Base-by-base conservation (phyloP, 1,284 basidiomycete species). In the Ceratobasidium sp. region DNA sequence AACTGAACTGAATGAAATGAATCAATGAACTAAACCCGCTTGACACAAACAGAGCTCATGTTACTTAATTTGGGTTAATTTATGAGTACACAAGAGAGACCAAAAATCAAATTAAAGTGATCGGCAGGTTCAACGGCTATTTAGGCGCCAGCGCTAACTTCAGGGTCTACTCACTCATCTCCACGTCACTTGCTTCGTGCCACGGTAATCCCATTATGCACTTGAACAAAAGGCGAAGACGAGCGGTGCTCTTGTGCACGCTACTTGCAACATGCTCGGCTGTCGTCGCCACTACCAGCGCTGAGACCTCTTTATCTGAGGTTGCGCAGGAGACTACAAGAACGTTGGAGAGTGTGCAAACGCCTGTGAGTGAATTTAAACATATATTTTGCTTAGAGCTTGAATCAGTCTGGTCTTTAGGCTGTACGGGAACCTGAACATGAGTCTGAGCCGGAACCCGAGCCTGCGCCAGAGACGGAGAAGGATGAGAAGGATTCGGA, bases 121-220 rank as follows among this genome's bases (percentile, higher is more conserved):
- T 33, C 33, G 33, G 33, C 33, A 33, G 33, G 33, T 33, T 4
- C 33, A 33, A 51, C n/a, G 15, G 18, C 18, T 5, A 6, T 51
- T 51, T 51, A n/a, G 15, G 15, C 49, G 12, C n/a, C n/a, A n/a
- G 49, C 49, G 49, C 49, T 51, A 20, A 51, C 13, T 15, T 51
- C 49, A 51, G 49, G 49, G 49, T 51, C 49, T 20, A 0, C n/a
- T 6, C 49, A 20, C 5, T 15, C n/a, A 9, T 39, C 60, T 63
- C 60, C 60, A 63, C 60, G 60, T 63, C 60, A 63, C 60, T 63
- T 20, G 28, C 49, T 51, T 13, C 60, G 60, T 63, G 60, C 60
- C 60, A 63, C 60, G 60, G 60, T 63, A 63, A 63, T 15, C 28
- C 5, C 9, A 12, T 33, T 33, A 20, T 63, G 60, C 60, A 20